These are phyloP conservation scores for Hygrocybe coccinea DNA, from an alignment of 768 basidiomycete genomes.

Conservation along the genomic window DNA sequence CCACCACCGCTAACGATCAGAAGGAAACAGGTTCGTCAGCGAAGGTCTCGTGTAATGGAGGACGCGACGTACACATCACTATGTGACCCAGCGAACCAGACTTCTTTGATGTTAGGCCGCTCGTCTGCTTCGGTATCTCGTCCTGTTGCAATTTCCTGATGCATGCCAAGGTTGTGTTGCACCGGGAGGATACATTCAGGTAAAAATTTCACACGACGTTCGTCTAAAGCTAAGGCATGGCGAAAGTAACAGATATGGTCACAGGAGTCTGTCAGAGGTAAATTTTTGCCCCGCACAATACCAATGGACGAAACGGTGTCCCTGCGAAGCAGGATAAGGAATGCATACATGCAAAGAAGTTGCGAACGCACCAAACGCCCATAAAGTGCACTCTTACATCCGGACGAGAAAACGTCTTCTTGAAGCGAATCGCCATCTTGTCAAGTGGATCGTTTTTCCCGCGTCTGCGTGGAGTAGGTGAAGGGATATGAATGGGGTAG, in stretches of 20 bases:
- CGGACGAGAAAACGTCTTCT: conserved; percentile 16
- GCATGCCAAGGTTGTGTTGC: background rate
- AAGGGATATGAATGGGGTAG: no score
- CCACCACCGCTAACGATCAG: conserved; percentile 6
- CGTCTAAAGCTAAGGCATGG: conserved; percentile 46
- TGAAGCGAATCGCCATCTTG: conserved; percentile 15
- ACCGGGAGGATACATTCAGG: conserved; percentile 34
- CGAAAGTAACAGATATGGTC: conserved; percentile 39
- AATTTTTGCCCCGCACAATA: conserved; percentile 23
- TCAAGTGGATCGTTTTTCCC: background rate
- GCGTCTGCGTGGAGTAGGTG: no score
- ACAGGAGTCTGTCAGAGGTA: conserved; percentile 28
- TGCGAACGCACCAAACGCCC: conserved; percentile 35
- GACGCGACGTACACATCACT: conserved; percentile 29
- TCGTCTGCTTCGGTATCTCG: background rate
- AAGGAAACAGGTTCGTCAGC: background rate
- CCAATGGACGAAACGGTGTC: conserved; percentile 48
- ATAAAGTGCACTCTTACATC: conserved; percentile 40
- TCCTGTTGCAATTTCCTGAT: background rate
- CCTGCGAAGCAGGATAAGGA: conserved; percentile 21
- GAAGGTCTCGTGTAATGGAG: background rate
- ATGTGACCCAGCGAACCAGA: conserved; percentile 28
- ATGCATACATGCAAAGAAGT: background rate
- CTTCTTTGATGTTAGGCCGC: conserved; percentile 21
- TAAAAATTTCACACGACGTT: conserved; percentile 43